Evolutionary conservation across 2,329 filamentous ascomycete genomes (phyloP).

Genomic region (Diaporthe amygdali): DNA sequence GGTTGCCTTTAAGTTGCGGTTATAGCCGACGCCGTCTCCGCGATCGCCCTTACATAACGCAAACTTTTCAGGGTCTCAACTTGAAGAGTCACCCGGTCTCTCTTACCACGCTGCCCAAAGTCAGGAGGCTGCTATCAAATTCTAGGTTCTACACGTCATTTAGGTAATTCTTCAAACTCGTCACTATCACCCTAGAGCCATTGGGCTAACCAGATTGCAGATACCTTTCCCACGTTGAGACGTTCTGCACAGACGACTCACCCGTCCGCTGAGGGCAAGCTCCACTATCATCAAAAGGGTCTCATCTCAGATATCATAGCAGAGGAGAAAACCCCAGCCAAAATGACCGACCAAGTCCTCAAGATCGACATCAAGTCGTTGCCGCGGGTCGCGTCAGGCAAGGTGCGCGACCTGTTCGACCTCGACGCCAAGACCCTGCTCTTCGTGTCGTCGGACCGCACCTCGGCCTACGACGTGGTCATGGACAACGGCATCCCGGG

Average conservation of each 20-base stretch:
- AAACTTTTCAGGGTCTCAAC: constrained; percentile 23
- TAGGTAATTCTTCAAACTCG: neutral
- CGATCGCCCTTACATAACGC: constrained; percentile 21
- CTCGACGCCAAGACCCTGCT: constrained; percentile 36
- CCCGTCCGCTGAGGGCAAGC: neutral
- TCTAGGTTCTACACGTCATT: neutral
- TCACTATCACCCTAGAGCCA: neutral
- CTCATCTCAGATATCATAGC: neutral
- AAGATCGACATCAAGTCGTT: constrained; percentile 36
- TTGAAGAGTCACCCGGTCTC: neutral
- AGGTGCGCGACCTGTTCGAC: constrained; percentile 36
- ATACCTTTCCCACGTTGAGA: neutral
- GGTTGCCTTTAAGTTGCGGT: neutral
- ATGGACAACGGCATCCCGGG: constrained; percentile 70
- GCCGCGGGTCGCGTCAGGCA: constrained; percentile 37
- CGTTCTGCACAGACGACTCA: neutral
- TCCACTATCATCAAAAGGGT: neutral
- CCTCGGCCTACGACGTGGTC: constrained; percentile 94
- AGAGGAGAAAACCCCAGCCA: neutral
- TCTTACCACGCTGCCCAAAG: neutral
- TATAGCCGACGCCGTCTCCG: constrained; percentile 18
- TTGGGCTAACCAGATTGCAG: neutral
- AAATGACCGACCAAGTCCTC: constrained; percentile 25
- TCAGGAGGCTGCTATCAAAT: neutral
- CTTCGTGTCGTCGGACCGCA: constrained; percentile 56